phyloP scores from a whole-genome alignment of 1,284 basidiomycete species.

The Taiwanofungus camphoratus region DNA sequence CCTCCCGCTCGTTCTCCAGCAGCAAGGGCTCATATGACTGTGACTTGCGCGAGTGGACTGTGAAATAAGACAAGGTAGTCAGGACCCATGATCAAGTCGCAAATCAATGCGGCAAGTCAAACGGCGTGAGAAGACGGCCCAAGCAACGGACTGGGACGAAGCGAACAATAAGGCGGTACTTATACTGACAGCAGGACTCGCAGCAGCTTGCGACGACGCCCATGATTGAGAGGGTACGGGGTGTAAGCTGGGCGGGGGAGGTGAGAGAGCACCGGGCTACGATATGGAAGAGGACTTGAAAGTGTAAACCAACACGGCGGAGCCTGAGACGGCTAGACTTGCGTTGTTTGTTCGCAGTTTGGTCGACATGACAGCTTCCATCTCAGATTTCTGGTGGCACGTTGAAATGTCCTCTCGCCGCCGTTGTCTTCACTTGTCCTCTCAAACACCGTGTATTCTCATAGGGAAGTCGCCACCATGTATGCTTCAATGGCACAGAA shows the following conservation, averaged over 20 bases:
- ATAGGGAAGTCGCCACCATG: no score
- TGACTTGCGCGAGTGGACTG: constrained; percentile 73
- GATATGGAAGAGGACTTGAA: constrained; percentile 13
- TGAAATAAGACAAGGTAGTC: constrained; percentile 9
- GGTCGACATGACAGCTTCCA: no score
- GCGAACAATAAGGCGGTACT: no score
- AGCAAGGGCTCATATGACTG: constrained; percentile 91
- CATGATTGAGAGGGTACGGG: constrained; percentile 30
- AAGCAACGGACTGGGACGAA: no score
- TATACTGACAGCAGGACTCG: constrained; percentile 72
- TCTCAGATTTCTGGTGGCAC: no score
- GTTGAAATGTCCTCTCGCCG: no score
- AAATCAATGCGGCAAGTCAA: constrained; percentile 1
- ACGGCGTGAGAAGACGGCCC: no score
- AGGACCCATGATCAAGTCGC: constrained; percentile 13
- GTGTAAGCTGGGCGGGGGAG: constrained; percentile 19
- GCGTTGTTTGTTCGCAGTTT: constrained; percentile 9
- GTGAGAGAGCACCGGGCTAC: constrained; percentile 10
- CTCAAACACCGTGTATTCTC: no score
- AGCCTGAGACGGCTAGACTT: neutral
- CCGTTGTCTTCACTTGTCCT: no score
- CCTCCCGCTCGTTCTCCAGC: constrained; percentile 97
- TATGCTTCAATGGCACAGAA: no score
- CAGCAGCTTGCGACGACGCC: constrained; percentile 67
- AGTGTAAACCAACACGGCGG: neutral